A percentile compares a stretch with the other conserved stretches of the same genome.
These are phyloP conservation scores for Echinochloa phyllopogon DNA, from an alignment of 176 grass and related monocot species.

Conservation along the genomic window DNA sequence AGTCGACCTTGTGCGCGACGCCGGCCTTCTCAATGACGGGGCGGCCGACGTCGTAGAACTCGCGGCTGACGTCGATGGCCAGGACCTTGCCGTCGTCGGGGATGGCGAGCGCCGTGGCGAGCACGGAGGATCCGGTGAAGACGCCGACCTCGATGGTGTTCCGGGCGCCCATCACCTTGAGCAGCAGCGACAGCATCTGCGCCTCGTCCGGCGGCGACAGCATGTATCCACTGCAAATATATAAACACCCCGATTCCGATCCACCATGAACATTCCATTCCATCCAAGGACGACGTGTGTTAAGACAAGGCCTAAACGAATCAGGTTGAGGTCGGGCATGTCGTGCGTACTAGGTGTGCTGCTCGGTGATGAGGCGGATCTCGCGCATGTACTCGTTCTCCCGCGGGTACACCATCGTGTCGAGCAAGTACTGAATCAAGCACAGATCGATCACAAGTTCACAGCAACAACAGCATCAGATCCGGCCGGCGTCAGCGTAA, in stretches of 20 bases:
- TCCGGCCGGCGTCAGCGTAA: too few species aligned
- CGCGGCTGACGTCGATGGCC: conserved; percentile 50
- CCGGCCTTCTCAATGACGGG: conserved; percentile 55
- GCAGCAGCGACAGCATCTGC: conserved; percentile 61
- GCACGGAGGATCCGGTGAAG: conserved; percentile 82
- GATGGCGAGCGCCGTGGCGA: conserved; percentile 74
- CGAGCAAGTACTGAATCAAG: conserved; percentile 59
- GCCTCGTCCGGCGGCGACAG: conserved; percentile 60
- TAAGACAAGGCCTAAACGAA: too few species aligned
- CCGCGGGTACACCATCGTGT: conserved; percentile 70
- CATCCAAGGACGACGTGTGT: not conserved
- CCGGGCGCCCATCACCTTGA: conserved; percentile 76
- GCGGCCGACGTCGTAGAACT: conserved; percentile 52
- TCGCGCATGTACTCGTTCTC: conserved; percentile 73
- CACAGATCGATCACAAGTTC: not conserved
- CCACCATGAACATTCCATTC: not conserved
- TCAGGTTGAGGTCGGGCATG: too few species aligned
- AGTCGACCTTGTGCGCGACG: conserved; percentile 73
- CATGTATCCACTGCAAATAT: conserved; percentile 47
- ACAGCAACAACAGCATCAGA: not conserved
- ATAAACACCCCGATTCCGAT: not conserved
- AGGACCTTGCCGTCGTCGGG: conserved; percentile 73
- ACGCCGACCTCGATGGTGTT: conserved; percentile 81
- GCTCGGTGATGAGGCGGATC: conserved; percentile 57
- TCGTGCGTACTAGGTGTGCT: conserved; percentile 52